Evolutionary conservation across 257 asterid genomes (phyloP), one percentile per base, ranked within the genome.

Genomic region (Solanum ahanhuiri): DNA sequence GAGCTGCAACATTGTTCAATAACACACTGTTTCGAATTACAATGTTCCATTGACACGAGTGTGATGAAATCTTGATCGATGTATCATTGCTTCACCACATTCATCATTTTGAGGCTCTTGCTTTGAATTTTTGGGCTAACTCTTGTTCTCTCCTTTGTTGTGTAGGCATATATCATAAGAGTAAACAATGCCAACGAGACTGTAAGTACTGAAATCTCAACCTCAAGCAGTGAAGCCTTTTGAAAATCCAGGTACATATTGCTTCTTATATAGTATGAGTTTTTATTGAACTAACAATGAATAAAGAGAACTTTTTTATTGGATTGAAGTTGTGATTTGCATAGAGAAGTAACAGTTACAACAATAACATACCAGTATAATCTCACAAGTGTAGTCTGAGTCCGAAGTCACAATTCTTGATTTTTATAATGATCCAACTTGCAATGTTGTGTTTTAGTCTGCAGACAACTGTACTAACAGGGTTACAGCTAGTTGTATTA

Each of bases 101-200:
- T 10, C 39, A 34, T 20, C 81, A 35, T 72, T 35, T 72, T 34
- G 51, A 35, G 81, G 30, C 48, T 34, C 51, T 10, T 31, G 4
- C 41, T 69, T 71, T 45, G 60, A 60, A 41, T 18, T 10, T 30
- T 12, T 41, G n/a, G 11, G 45, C 60, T 18, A 34, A 30, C 75
- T 63, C 41, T 86, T 88, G 31, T 48, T 67, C 18, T 81, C 35
- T 34, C 5, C 28, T 87, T 48, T 31, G 51, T n/a, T 54, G 15
- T 54, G 12, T 17, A 93, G 96, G 93, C 87, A 88, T 91, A 90
- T 89, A 91, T 93, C 67, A 86, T 45, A 83, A 92, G 93, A 89
- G 91, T 90, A 85, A 88, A 76, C 25, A 64, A 37, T 66, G 64
- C 85, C 39, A 90, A 73, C 35, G 87, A 88, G 51, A 77, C 45